Evolutionary conservation across 768 basidiomycete species (phyloP).

Genomic region (Lentinus brumalis): DNA sequence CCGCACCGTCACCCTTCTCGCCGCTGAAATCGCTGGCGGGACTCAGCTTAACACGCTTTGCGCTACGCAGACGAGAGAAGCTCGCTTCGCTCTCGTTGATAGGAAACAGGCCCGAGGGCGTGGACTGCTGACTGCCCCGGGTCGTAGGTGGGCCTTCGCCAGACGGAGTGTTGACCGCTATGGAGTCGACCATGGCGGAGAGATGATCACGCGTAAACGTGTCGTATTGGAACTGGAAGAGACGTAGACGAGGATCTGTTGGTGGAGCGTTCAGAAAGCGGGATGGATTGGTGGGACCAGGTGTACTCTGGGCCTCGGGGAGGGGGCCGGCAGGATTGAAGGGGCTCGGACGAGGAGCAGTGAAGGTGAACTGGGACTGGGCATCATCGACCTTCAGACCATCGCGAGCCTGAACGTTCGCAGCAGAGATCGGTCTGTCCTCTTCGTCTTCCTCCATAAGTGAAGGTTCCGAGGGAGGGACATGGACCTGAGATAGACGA

Average conservation of each 20-base stretch:
- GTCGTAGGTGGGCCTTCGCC: conserved; percentile 45
- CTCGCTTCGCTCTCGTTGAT: conserved; percentile 36
- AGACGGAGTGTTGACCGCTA: conserved; percentile 78
- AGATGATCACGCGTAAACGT: conserved; percentile 95
- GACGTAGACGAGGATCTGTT: conserved; percentile 75
- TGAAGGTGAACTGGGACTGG: conserved; percentile 75
- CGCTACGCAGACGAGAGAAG: conserved; percentile 63
- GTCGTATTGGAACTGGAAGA: conserved; percentile 95
- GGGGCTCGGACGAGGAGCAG: conserved; percentile 51
- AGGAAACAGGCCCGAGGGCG: conserved; percentile 38
- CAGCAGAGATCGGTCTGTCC: neutral
- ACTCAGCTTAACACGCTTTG: conserved; percentile 81
- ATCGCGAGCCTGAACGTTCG: neutral
- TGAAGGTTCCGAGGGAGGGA: conserved; percentile 22
- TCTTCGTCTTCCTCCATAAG: neutral
- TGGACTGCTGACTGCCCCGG: conserved; percentile 44
- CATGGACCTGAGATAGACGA: conserved; percentile 40
- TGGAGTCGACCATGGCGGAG: conserved; percentile 91
- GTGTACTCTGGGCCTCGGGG: conserved; percentile 68
- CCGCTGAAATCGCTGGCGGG: conserved; percentile 61
- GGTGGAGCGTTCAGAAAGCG: conserved; percentile 36
- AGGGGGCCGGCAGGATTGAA: conserved; percentile 27
- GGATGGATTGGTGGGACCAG: conserved; percentile 39
- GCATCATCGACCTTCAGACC: conserved; percentile 20
- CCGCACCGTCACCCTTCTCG: conserved; percentile 47